These are phyloP conservation scores for Pistacia integerrima DNA, from an alignment of 345 rosid genomes.

Conservation along the genomic window DNA sequence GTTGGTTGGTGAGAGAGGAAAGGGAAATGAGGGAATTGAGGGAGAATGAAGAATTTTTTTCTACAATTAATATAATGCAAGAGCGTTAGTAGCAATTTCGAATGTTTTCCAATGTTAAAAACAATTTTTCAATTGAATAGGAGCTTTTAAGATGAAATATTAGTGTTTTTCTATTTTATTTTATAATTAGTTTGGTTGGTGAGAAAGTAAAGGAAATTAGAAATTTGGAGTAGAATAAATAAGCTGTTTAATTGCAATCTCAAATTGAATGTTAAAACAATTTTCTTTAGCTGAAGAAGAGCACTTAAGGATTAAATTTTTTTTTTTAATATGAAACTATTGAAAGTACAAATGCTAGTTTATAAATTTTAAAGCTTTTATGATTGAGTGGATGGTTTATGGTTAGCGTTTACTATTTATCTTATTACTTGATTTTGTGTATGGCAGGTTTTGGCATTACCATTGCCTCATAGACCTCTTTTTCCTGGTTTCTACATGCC, in stretches of 20 bases:
- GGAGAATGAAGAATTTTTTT: not conserved
- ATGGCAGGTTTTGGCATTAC: conserved; percentile 87
- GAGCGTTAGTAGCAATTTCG: not conserved
- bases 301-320: not conserved
- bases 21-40: not conserved
- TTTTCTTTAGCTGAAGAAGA: not conserved
- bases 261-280: too few species aligned
- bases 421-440: conserved; percentile 18
- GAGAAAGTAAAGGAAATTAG: too few species aligned
- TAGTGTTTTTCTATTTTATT: too few species aligned
- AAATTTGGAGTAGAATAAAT: too few species aligned
- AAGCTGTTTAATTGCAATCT: too few species aligned
- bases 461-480: conserved; percentile 88
- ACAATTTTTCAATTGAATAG: too few species aligned
- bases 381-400: not conserved
- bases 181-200: too few species aligned
- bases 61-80: too few species aligned
- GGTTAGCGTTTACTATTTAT: conserved; percentile 5
- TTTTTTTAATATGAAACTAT: too few species aligned
- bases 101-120: too few species aligned
- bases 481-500: conserved; percentile 99
- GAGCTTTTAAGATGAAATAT: not conserved
- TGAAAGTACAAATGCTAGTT: too few species aligned
- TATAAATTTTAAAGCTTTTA: not conserved
- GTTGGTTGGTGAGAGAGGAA: conserved; percentile 5